Percentiles rank a stretch among this genome's conserved stretches.
These are phyloP conservation scores for Carpinus viminea DNA, from an alignment of 306 rosid species.

Conservation along the genomic window DNA sequence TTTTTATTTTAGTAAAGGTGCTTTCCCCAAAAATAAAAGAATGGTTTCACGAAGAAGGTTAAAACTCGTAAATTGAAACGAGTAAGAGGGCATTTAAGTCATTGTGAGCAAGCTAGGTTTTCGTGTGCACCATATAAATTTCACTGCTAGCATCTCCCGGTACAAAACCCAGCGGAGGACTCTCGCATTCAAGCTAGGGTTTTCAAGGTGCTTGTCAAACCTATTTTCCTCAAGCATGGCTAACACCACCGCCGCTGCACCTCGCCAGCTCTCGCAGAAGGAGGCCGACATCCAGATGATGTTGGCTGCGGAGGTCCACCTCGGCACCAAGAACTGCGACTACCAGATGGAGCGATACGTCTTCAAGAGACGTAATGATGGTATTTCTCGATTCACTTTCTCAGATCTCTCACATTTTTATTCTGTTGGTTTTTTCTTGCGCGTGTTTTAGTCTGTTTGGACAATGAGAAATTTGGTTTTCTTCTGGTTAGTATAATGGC, in stretches of 20 bases:
- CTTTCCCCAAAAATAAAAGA: too few relatives aligned
- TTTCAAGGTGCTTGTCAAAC: background rate
- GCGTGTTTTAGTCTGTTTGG: background rate
- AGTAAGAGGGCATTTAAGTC: too few relatives aligned
- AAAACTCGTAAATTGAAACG: too few relatives aligned
- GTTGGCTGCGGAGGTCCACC: slow-evolving; percentile 83
- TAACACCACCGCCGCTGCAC: slow-evolving; percentile 35
- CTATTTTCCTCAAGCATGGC: slow-evolving; percentile 46
- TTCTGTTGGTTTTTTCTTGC: background rate
- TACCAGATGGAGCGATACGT: slow-evolving; percentile 92
- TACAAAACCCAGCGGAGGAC: background rate
- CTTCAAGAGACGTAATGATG: slow-evolving; percentile 89
- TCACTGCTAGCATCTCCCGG: too few relatives aligned
- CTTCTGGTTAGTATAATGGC: background rate
- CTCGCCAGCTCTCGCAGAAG: slow-evolving; percentile 75
- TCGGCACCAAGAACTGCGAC: slow-evolving; percentile 85
- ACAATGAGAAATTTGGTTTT: background rate
- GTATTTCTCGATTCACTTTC: slow-evolving; percentile 24
- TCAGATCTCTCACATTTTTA: too few relatives aligned
- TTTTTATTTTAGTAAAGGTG: too few relatives aligned
- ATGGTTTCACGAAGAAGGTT: too few relatives aligned
- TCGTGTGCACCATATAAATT: too few relatives aligned
- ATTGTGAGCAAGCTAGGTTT: too few relatives aligned
- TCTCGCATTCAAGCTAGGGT: background rate
- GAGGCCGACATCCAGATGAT: slow-evolving; percentile 86